These are phyloP conservation scores for Melaleuca alternifolia DNA, from an alignment of 345 rosid species.

Conservation along the genomic window DNA sequence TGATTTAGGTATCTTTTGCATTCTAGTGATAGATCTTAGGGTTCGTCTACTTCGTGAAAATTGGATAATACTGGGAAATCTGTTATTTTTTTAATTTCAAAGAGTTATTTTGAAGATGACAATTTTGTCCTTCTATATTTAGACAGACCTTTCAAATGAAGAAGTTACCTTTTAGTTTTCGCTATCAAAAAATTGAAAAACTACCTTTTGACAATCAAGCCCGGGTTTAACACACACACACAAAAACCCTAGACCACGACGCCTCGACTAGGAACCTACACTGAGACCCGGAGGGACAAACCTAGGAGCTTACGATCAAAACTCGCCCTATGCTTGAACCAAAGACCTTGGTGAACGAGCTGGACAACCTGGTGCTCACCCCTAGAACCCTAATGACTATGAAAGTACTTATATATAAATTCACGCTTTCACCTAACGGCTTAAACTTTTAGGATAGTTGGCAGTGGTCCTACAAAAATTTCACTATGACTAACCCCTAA, in stretches of 20 bases:
- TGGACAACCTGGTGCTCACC: fast-evolving
- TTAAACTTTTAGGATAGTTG: too few species aligned
- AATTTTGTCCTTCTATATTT: neutral
- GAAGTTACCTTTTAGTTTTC: neutral
- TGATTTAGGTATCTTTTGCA: neutral
- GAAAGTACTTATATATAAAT: too few species aligned
- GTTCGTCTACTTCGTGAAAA: neutral
- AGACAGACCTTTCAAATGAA: neutral
- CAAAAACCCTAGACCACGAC: neutral
- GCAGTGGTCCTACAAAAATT: too few species aligned
- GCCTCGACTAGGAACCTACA: neutral
- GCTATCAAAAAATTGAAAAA: neutral
- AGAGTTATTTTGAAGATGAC: neutral
- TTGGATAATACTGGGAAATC: neutral
- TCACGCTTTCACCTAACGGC: too few species aligned
- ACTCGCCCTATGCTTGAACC: fast-evolving
- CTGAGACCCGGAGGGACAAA: neutral
- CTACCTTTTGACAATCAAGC: neutral
- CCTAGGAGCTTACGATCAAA: neutral
- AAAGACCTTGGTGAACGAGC: neutral
- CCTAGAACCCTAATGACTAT: neutral
- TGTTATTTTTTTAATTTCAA: neutral
- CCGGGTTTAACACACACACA: neutral
- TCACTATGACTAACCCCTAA: too few species aligned
- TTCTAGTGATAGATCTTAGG: neutral